Evolutionary conservation across 2,329 filamentous ascomycete species (phyloP), one percentile per base, ranked within the genome.

Genomic region (Arachnopeziza araneosa): DNA sequence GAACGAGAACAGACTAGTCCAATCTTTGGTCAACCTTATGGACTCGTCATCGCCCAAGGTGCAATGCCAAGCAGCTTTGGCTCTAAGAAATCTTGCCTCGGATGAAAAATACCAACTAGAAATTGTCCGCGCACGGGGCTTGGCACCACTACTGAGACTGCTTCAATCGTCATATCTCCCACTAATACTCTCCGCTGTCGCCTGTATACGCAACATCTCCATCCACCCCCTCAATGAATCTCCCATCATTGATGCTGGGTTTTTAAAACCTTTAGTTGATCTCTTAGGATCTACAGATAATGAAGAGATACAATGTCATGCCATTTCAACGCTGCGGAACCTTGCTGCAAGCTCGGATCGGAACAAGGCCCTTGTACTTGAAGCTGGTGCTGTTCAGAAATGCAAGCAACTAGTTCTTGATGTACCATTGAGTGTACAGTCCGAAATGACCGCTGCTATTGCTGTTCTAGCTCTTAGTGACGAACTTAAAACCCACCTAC

Each of bases 371-470:
- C 82, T 99, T n/a, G 95, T 99, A 1, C 79, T 99, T 54, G 92
- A 98, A 75, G 95, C 95, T 36, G 95, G 95, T 24, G 95, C 95
- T 1, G 95, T 99, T 49, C 92, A 98, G 73, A 98, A 98, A 75
- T 99, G 95, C 85, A 98, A 97, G 77, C 91, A 98, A 72, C 82
- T 99, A 56, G 93, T 99, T 24, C 80, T 99, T 21, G 88, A 96
- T 59, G 95, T 98, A 2, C 92, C 95, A 0, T 83, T 98, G 54
- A 93, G 90, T 49, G 95, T 99, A 1, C 95, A 99, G 74, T 97
- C 93, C 1, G 95, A 99, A 75, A 99, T 99, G 95, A 99, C 95
- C 4, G 95, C 95, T n/a, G 95, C 95, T 1, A 97, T 99, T 75
- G 95, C 95, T 48, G 95, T 99, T 17, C 82, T 99, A 64, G 95